These are phyloP conservation scores for Silybum marianum DNA, from an alignment of 129 eudicot genomes.

Conservation along the genomic window DNA sequence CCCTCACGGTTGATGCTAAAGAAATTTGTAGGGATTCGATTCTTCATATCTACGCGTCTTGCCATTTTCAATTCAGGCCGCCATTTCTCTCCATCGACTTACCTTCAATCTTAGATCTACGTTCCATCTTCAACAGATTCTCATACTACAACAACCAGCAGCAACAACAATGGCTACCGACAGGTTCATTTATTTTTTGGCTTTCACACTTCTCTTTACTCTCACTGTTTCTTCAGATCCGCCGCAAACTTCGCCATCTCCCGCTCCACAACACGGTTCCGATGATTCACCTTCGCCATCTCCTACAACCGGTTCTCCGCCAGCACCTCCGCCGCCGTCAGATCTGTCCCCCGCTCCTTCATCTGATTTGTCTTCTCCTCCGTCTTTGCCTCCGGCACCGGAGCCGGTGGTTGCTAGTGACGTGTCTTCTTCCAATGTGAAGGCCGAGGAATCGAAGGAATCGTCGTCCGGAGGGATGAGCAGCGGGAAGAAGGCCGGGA, in stretches of 20 bases:
- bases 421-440: conserved; percentile 16
- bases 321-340: conserved; percentile 38
- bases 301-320: conserved; percentile 40
- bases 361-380: background rate
- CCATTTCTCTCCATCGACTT: background rate
- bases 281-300: conserved; percentile 29
- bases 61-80: background rate
- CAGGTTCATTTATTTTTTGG: background rate
- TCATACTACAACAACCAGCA: background rate
- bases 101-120: background rate
- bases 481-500: conserved; percentile 59
- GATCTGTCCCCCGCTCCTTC: conserved; percentile 29
- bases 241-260: conserved; percentile 32
- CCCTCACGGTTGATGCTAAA: background rate
- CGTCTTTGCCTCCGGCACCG: conserved; percentile 23
- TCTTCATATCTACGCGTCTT: conserved; percentile 14
- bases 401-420: conserved; percentile 8
- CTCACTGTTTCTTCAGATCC: conserved; percentile 33
- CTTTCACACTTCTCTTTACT: conserved; percentile 29
- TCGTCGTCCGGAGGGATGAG: conserved; percentile 46
- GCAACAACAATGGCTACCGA: conserved; percentile 26
- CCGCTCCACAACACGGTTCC: conserved; percentile 32
- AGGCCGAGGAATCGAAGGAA: conserved; percentile 2
- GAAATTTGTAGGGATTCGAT: conserved; percentile 2
- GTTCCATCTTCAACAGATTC: background rate